Evolutionary conservation across 306 rosid genomes (phyloP), one percentile per base, ranked within the genome.

Genomic region (Mimosa pudica): DNA sequence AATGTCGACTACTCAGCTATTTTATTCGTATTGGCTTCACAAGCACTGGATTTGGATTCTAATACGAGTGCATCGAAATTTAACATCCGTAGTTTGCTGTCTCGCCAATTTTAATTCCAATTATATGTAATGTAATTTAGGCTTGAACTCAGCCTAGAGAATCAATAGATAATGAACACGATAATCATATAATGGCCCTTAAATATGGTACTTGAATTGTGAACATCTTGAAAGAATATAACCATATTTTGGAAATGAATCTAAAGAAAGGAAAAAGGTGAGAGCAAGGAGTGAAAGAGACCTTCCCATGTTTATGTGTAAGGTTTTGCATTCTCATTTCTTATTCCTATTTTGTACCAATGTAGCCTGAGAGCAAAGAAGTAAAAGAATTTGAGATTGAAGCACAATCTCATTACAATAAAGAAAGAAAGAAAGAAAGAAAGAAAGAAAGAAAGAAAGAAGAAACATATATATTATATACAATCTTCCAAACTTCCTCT

Each of bases 391-490:
- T 12, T 63, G 69, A 63, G 44, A 63, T 10, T 33, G 42, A 63
- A 63, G 42, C 20, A 64, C 3, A 16, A 64, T 48, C 44, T 24
- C 61, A 49, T 71, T 4, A 7, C 2, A 57, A 8, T 1, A 57
- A 18, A 18, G 5, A 9, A 58, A 58, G 13, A 20, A 65, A 51
- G 76, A 63, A 75, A 63, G 5, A 38, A 2, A 24, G 30, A 24
- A 24, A 18, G 5, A 9, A 58, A 58, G 13, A 20, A 65, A 51
- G 76, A 63, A 75, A 63, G 5, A 38, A 2, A 24, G 30, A 24
- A 24, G 30, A 24, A 24, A 24, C 30, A 24, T 24, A 24, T 5
- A 38, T 38, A 61, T 69, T 85, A 69, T 81, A 57, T 78, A 75
- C 85, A 38, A 66, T 16, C 48, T 36, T 66, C 42, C 13, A 3